These are phyloP conservation scores for Sistotremastrum niveocremeum DNA, from an alignment of 768 basidiomycete genomes.

Conservation along the genomic window DNA sequence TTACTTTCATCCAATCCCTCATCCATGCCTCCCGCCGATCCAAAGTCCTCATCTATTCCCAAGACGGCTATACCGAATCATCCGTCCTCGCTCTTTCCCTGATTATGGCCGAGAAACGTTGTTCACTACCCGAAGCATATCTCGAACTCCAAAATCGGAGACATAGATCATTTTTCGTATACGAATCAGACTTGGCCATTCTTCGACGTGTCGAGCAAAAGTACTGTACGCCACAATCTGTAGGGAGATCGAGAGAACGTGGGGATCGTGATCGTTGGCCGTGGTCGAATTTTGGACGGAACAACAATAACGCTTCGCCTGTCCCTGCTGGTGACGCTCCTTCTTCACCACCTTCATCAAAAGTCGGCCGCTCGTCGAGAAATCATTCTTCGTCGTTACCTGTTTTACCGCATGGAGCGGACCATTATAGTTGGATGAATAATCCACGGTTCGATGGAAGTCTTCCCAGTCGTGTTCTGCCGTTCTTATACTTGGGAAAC, in stretches of 20 bases:
- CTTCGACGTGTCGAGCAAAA: slow-evolving; percentile 51
- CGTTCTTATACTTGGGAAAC: slow-evolving; percentile 90
- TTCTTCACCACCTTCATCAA: background rate
- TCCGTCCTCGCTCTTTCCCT: slow-evolving; percentile 77
- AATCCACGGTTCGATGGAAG: slow-evolving; percentile 89
- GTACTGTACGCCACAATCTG: no score
- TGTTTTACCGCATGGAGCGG: slow-evolving; percentile 37
- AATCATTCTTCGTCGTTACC: slow-evolving; percentile 35
- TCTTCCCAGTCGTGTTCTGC: slow-evolving; percentile 86
- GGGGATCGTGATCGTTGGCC: no score
- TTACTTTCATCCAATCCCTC: slow-evolving; percentile 38
- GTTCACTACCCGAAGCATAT: slow-evolving; percentile 80
- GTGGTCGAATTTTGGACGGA: no score
- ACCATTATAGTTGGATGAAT: slow-evolving; percentile 91
- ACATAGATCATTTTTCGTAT: slow-evolving; percentile 61
- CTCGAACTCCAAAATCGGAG: slow-evolving; percentile 55
- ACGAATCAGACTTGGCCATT: slow-evolving; percentile 63
- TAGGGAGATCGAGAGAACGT: no score
- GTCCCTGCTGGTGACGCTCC: background rate
- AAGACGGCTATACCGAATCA: slow-evolving; percentile 89
- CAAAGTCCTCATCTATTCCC: slow-evolving; percentile 68
- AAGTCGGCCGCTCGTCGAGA: background rate
- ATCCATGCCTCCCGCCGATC: slow-evolving; percentile 41
- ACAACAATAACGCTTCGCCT: background rate
- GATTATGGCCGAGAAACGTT: slow-evolving; percentile 61